These are phyloP conservation scores for Blastocystis sp. DNA, from an alignment of 352 stramenopile genomes.

Conservation along the genomic window DNA sequence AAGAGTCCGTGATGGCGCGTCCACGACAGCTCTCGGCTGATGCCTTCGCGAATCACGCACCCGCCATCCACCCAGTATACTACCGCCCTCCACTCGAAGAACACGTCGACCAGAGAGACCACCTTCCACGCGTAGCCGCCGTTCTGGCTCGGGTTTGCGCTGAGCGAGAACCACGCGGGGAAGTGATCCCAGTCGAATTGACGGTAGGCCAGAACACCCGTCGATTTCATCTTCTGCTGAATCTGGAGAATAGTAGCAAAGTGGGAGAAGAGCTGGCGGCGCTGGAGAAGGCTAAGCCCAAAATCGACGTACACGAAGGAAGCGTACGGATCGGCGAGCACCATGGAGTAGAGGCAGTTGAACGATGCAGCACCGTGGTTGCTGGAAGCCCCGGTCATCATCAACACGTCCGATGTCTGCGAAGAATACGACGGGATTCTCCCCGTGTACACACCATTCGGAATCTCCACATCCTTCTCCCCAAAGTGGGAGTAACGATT, in stretches of 20 bases:
- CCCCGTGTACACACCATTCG: neutral
- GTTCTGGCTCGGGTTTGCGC: neutral
- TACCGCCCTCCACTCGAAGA: neutral
- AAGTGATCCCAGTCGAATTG: neutral
- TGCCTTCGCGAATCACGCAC: neutral
- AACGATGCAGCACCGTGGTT: neutral
- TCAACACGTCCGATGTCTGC: neutral
- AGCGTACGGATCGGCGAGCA: neutral
- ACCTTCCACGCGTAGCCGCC: constrained; percentile 46
- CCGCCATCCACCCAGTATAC: neutral
- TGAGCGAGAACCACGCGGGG: neutral
- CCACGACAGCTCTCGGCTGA: neutral
- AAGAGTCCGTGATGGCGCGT: constrained; percentile 4
- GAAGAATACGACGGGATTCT: neutral
- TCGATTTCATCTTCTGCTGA: neutral
- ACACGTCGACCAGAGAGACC: neutral
- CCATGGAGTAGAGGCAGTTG: neutral
- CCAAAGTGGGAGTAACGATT: neutral
- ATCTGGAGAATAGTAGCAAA: constrained; percentile 5
- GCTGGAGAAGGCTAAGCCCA: neutral
- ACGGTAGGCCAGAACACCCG: neutral
- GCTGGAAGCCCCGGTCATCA: neutral
- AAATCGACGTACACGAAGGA: neutral
- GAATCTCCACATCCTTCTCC: neutral
- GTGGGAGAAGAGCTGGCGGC: neutral